phyloP scores from a whole-genome alignment of 2,329 filamentous ascomycete genomes.

The Bertia moriformis region DNA sequence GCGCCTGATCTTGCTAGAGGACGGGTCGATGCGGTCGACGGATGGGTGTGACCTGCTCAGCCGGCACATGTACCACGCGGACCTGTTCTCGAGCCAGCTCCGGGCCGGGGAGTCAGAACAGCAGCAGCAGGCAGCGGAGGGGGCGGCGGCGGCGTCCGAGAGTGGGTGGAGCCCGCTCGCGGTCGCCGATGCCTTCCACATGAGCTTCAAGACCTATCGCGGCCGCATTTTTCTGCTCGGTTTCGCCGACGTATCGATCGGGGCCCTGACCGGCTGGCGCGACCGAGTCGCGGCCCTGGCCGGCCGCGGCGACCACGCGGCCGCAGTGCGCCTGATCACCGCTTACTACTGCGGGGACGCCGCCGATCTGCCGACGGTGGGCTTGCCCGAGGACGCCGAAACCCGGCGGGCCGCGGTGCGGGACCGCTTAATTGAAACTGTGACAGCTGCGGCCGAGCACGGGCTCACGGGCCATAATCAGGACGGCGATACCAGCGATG shows the following conservation, averaged over 20 bases:
- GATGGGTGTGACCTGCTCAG: constrained; percentile 86
- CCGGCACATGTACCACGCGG: constrained; percentile 81
- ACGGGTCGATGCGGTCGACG: constrained; percentile 75
- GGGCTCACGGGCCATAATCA: constrained; percentile 28
- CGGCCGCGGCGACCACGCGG: constrained; percentile 92
- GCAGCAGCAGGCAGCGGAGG: constrained; percentile 70
- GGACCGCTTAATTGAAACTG: constrained; percentile 84
- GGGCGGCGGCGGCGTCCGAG: too few relatives aligned
- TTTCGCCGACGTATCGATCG: constrained; percentile 85
- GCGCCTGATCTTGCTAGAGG: constrained; percentile 80
- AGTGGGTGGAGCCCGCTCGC: too few relatives aligned
- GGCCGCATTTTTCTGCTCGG: constrained; percentile 81
- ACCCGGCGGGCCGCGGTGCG: constrained; percentile 68
- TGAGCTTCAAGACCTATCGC: constrained; percentile 95
- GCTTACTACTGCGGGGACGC: constrained; percentile 81
- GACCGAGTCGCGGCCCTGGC: constrained; percentile 85
- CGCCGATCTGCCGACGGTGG: constrained; percentile 90
- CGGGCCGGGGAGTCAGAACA: constrained; percentile 76
- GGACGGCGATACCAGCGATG: background rate
- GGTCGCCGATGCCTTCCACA: constrained; percentile 93
- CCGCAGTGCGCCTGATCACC: constrained; percentile 76
- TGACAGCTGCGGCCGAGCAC: constrained; percentile 70
- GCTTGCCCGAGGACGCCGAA: constrained; percentile 69
- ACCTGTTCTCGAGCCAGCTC: constrained; percentile 83
- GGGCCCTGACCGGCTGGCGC: constrained; percentile 90